These are phyloP conservation scores for Saprolegnia diclina DNA, from an alignment of 352 stramenopile species.

Conservation along the genomic window DNA sequence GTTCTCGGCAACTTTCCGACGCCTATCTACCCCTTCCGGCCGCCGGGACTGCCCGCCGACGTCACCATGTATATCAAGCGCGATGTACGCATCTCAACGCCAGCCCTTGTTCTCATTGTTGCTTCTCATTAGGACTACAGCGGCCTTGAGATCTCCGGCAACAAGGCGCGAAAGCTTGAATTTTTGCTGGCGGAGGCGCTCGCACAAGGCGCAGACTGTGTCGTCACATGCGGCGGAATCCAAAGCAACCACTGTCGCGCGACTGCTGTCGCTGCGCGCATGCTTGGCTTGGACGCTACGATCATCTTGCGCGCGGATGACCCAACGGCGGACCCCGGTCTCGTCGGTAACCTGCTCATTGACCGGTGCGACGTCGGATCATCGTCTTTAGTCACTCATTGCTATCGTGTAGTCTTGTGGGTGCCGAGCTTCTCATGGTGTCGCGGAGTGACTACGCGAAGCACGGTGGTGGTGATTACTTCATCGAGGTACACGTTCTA, in stretches of 20 bases:
- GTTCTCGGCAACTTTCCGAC: constrained; percentile 72
- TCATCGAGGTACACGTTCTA: constrained; percentile 53
- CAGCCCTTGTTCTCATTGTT: neutral
- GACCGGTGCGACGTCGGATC: constrained; percentile 35
- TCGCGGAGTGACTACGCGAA: constrained; percentile 72
- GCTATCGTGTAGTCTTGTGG: constrained; percentile 43
- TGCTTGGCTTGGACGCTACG: constrained; percentile 88
- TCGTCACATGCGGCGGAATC: constrained; percentile 90
- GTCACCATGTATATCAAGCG: constrained; percentile 82
- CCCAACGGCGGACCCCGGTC: constrained; percentile 54
- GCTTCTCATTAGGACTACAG: constrained; percentile 57
- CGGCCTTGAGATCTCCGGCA: constrained; percentile 89
- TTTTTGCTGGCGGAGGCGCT: constrained; percentile 90
- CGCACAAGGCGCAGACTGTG: constrained; percentile 71
- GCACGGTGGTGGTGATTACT: constrained; percentile 63
- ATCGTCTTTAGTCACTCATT: constrained; percentile 15
- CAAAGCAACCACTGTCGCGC: constrained; percentile 94
- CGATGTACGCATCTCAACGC: constrained; percentile 37
- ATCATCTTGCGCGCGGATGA: constrained; percentile 84
- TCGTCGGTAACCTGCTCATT: constrained; percentile 74
- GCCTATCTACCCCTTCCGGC: constrained; percentile 64
- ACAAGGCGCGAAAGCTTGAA: constrained; percentile 95
- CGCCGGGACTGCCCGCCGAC: constrained; percentile 56
- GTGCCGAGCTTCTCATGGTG: constrained; percentile 71
- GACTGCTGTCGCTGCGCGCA: constrained; percentile 74